Base-by-base conservation (phyloP, 176 grass and related monocot genomes). In the Cenchrus americanus region DNA sequence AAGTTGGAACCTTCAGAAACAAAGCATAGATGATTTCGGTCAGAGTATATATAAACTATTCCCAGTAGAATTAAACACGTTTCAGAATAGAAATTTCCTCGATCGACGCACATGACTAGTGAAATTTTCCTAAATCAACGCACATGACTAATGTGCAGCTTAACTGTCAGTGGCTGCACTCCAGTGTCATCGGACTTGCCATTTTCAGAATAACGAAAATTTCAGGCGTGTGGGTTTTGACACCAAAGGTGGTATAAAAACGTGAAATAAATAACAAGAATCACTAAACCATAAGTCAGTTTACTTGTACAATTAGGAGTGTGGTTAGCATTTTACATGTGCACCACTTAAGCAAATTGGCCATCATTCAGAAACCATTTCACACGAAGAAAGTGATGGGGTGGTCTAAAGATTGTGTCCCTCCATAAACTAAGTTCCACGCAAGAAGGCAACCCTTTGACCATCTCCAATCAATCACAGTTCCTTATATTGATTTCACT, bases 391-490 rank as follows among this genome's bases (percentile, higher is more conserved):
- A 85, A 85, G 71, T 49, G 85, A 59, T 18, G 47, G 75, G 14
- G 34, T 63, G 47, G 71, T 66, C 64, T 9, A 82, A 82, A 85
- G 77, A 87, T 73, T 68, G 60, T 72, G 82, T 74, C 48, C 34
- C 73, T 53, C 55, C 44, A 78, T 44, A 57, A 73, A 54, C 13
- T 67, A 81, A 73, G n/a, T 13, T 55, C 48, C 89, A 77, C 34
- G 63, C 85, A 85, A 81, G 47, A 80, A 66, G 81, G 37, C 81
- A 49, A 46, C 10, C 63, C 69, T 46, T 84, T 91, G 85, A 87
- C 71, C 69, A 48, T 69, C 54, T 41, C 37, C 27, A 37, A 14
- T 80, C 61, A 54, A 44, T n/a, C 63, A 43, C 32, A 53, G 24
- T 32, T 76, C 14, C 8, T 81, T 64, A 49, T 71, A 64, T 48